These are phyloP conservation scores for Xenosphaeropsis pyriputrescens DNA, from an alignment of 2,329 filamentous ascomycete genomes.

Conservation along the genomic window DNA sequence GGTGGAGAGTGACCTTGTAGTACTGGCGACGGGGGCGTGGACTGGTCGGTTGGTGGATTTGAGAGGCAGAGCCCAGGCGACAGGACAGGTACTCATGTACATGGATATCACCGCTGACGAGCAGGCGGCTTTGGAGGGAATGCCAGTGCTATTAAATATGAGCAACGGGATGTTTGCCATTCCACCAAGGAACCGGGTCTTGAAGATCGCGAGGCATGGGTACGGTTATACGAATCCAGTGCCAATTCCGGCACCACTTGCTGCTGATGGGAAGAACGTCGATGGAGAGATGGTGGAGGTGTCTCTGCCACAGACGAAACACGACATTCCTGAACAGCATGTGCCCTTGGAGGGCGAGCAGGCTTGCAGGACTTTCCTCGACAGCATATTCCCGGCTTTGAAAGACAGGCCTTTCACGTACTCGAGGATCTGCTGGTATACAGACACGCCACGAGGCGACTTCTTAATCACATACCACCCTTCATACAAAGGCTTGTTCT, in stretches of 20 bases:
- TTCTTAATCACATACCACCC: conserved; percentile 46
- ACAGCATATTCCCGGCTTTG: conserved; percentile 36
- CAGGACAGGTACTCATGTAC: conserved; percentile 71
- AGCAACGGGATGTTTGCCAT: conserved; percentile 61
- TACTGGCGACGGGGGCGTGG: conserved; percentile 84
- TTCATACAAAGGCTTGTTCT: conserved; percentile 25
- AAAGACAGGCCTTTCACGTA: conserved; percentile 32
- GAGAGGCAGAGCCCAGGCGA: conserved; percentile 60
- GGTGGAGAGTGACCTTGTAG: conserved; percentile 53
- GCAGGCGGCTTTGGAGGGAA: conserved; percentile 43
- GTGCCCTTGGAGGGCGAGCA: conserved; percentile 10
- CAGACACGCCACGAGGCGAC: conserved; percentile 46
- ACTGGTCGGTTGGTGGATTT: conserved; percentile 65
- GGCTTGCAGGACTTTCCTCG: conserved; percentile 9
- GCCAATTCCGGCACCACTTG: conserved; percentile 8
- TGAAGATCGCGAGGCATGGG: conserved; percentile 47
- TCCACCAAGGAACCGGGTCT: conserved; percentile 38
- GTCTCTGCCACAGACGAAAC: conserved; percentile 8
- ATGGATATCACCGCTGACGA: conserved; percentile 60
- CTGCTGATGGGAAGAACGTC: conserved; percentile 1
- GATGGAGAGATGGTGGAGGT: conserved; percentile 5
- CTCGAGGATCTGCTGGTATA: conserved; percentile 48
- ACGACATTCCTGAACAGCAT: conserved; percentile 7
- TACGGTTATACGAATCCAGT: conserved; percentile 37
- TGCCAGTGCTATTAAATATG: conserved; percentile 63